These are phyloP conservation scores for Dysphania ambrosioides DNA, from an alignment of 148 eudicot species.

Conservation along the genomic window DNA sequence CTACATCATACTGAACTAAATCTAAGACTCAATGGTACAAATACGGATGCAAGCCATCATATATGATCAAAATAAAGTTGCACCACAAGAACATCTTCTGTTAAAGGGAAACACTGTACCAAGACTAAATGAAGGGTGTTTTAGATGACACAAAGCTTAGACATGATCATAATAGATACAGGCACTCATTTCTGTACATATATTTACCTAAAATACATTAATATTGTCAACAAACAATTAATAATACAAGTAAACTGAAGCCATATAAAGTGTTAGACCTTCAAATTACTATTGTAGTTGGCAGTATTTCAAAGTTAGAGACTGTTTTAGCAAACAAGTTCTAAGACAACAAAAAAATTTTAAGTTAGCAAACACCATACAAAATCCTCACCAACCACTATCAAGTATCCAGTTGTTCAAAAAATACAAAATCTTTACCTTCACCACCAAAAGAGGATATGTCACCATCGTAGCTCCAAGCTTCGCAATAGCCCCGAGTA, in stretches of 20 bases:
- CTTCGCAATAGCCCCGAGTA: conserved; percentile 94
- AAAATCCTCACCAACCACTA: background rate
- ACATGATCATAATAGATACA: too few relatives aligned
- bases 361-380: background rate
- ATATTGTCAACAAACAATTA: background rate
- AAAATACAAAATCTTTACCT: conserved; percentile 47
- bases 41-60: too few relatives aligned
- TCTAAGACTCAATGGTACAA: too few relatives aligned
- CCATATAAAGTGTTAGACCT: background rate
- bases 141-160: too few relatives aligned
- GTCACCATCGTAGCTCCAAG: conserved; percentile 98
- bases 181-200: too few relatives aligned
- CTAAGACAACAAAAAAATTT: background rate
- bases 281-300: background rate
- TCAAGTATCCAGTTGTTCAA: background rate
- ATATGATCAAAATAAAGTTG: too few relatives aligned
- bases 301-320: too few relatives aligned
- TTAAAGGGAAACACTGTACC: too few relatives aligned
- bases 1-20: too few relatives aligned
- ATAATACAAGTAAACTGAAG: background rate
- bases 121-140: too few relatives aligned
- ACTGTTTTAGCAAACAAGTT: too few relatives aligned
- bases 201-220: background rate
- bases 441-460: conserved; percentile 90
- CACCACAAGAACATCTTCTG: too few relatives aligned